Conservation (phyloP, 371 early-diverging fungal species). For the Mucor circinelloides region DNA sequence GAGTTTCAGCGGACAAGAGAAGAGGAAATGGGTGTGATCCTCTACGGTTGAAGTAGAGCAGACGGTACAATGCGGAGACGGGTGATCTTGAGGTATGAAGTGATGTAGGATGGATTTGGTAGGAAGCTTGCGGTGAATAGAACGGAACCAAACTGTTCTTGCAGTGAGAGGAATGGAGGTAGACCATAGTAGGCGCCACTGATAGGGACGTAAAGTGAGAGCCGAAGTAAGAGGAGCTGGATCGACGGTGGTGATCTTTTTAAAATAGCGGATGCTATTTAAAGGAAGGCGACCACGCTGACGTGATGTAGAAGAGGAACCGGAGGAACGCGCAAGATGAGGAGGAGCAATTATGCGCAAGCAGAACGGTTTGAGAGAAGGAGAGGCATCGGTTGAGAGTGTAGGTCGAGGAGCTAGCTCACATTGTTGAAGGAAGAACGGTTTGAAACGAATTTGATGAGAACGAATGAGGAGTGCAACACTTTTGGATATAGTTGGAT, state of each 20-base stretch:
- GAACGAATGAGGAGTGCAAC: too few species aligned
- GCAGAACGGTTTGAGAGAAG: not conserved
- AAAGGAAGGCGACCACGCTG: not conserved
- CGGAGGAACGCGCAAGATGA: not conserved
- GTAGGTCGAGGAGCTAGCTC: not conserved
- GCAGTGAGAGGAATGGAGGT: not conserved
- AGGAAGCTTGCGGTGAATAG: not conserved
- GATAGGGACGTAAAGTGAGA: not conserved
- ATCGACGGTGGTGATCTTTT: not conserved
- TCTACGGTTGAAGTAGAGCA: not conserved
- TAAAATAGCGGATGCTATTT: not conserved
- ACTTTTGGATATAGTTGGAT: too few species aligned
- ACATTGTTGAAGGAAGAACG: not conserved
- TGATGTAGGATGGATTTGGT: not conserved
- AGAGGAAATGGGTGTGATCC: not conserved
- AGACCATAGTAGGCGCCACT: not conserved
- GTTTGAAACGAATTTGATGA: not conserved
- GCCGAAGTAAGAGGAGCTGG: not conserved
- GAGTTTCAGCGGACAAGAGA: not conserved
- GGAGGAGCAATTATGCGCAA: not conserved
- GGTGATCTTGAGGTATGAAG: not conserved
- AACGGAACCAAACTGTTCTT: not conserved
- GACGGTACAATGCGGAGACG: not conserved
- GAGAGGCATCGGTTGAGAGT: not conserved
- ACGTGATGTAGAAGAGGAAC: not conserved